These are phyloP conservation scores for Volvox africanus DNA, from an alignment of 139 green algal species.

Conservation along the genomic window DNA sequence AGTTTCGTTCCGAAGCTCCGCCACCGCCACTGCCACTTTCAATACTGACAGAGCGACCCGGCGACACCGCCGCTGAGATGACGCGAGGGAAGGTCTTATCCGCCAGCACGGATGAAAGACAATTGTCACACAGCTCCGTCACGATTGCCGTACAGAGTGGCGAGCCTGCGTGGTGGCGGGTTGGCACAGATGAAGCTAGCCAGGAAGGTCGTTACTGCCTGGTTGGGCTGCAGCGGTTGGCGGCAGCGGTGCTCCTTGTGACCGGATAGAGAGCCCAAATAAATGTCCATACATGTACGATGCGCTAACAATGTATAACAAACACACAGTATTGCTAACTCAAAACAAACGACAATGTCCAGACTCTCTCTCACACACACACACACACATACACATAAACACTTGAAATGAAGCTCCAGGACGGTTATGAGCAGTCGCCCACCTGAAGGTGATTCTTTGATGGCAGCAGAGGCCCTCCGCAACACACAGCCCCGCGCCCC, in stretches of 20 bases:
- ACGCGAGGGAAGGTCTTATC: neutral
- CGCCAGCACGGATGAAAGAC: neutral
- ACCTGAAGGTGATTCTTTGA: neutral
- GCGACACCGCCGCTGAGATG: neutral
- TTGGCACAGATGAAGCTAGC: neutral
- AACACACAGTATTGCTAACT: too few species aligned
- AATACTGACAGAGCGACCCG: neutral
- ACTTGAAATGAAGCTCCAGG: too few species aligned
- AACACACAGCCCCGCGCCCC: neutral
- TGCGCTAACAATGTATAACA: too few species aligned
- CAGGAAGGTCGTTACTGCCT: too few species aligned
- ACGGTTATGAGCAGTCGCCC: neutral
- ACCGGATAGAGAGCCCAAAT: too few species aligned
- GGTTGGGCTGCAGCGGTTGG: too few species aligned
- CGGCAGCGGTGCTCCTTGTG: too few species aligned
- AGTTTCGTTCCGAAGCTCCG: neutral
- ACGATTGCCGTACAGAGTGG: conserved; percentile 16
- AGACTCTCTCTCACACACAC: too few species aligned
- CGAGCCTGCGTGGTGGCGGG: neutral
- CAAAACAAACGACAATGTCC: too few species aligned
- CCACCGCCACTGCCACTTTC: neutral
- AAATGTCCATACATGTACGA: too few species aligned
- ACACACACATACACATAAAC: too few species aligned
- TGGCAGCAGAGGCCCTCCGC: neutral
- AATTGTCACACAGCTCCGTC: conserved; percentile 17